Conservation (phyloP, 2,329 filamentous ascomycete species). For the Fusarium newnesense region DNA sequence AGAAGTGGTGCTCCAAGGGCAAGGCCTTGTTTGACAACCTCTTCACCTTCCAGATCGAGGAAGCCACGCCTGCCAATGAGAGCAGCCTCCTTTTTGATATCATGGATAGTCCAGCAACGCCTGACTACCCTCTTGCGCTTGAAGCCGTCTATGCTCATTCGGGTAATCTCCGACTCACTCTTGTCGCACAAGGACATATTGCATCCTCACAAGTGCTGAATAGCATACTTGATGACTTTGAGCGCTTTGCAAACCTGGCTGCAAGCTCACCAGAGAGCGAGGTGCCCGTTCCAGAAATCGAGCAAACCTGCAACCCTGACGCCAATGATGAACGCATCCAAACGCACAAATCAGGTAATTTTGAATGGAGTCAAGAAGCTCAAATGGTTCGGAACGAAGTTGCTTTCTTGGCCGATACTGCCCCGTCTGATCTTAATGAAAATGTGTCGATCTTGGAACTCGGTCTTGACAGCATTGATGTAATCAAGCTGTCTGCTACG, state of each 20-base stretch:
- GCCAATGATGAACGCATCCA: neutral
- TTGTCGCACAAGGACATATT: constrained; percentile 65
- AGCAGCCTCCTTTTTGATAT: constrained; percentile 63
- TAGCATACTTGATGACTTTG: constrained; percentile 52
- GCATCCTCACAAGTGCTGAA: constrained; percentile 47
- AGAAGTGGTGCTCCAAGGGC: constrained; percentile 77
- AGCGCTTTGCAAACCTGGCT: constrained; percentile 33
- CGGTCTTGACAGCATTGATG: constrained; percentile 91
- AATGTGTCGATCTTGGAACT: constrained; percentile 79
- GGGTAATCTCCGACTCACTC: constrained; percentile 62
- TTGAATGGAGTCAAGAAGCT: constrained; percentile 69
- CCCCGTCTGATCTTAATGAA: constrained; percentile 62
- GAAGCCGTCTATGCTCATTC: constrained; percentile 70
- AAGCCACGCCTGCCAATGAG: constrained; percentile 40
- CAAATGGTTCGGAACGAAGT: constrained; percentile 69
- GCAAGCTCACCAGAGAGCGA: constrained; percentile 11
- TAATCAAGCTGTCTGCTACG: constrained; percentile 82
- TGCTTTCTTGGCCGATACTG: constrained; percentile 67
- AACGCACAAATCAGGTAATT: constrained; percentile 53
- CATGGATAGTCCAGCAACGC: constrained; percentile 57
- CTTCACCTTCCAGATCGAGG: constrained; percentile 80
- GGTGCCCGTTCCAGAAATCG: constrained; percentile 7
- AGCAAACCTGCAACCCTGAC: neutral
- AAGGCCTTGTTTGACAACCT: constrained; percentile 79
- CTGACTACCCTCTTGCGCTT: constrained; percentile 81